A percentile compares a stretch with the other conserved stretches of the same genome.
Evolutionary conservation across 140 eudicot species (phyloP).

Genomic region (Anethum foeniculum): DNA sequence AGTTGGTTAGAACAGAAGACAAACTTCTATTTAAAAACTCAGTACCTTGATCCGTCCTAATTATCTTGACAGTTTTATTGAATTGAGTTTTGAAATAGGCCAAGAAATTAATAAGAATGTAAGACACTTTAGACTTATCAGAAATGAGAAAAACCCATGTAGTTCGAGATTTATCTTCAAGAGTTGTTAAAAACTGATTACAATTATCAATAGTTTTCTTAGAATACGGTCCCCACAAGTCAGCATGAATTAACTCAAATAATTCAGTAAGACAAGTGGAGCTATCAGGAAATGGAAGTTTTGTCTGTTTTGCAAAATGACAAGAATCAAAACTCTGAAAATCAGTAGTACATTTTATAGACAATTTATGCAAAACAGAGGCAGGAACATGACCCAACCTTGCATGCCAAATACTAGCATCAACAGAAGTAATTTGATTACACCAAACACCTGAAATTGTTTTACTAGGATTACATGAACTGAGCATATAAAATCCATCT

Average conservation of each 20-base stretch:
- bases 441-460: too few species aligned
- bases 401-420: not conserved
- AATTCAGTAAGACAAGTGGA: not conserved
- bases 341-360: not conserved
- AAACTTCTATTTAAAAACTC: too few species aligned
- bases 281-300: not conserved
- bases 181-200: too few species aligned
- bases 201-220: not conserved
- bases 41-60: too few species aligned
- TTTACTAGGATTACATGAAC: not conserved
- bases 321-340: not conserved
- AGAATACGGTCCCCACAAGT: not conserved
- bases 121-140: too few species aligned
- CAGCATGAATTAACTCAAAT: not conserved
- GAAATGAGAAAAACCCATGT: too few species aligned
- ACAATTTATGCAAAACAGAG: not conserved
- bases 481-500: not conserved
- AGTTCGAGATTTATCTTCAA: too few species aligned
- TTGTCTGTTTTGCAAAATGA: not conserved
- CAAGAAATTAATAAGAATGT: too few species aligned
- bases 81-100: too few species aligned
- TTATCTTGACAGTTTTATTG: too few species aligned
- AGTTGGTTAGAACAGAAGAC: too few species aligned
- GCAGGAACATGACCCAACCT: not conserved
- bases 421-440: too few species aligned